A percentile compares a stretch with the other conserved stretches of the same genome.
phyloP scores from a whole-genome alignment of 257 asterid genomes.

The Solanum appendiculatum region DNA sequence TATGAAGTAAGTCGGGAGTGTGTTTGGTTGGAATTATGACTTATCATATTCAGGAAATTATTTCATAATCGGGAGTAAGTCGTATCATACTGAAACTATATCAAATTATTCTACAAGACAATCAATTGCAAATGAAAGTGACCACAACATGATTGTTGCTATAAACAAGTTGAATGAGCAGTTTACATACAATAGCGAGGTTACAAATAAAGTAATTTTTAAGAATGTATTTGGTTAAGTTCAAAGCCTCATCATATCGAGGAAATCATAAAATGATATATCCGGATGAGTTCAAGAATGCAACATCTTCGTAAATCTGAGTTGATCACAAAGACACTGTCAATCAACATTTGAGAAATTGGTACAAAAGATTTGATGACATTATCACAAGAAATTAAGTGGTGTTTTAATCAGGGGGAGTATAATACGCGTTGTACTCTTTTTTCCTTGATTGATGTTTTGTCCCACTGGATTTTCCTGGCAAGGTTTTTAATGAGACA shows the following conservation, averaged over 20 bases:
- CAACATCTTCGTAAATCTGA: neutral
- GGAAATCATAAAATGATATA: neutral
- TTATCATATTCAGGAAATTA: too few relatives aligned
- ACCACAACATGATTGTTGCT: neutral
- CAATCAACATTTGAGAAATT: neutral
- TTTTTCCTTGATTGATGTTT: too few relatives aligned
- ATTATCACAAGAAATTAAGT: neutral
- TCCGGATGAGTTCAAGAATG: neutral
- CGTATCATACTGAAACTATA: neutral
- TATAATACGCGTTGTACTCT: neutral
- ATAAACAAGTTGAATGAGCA: neutral
- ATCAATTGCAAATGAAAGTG: neutral
- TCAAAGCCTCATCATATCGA: neutral
- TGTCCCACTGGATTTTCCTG: neutral
- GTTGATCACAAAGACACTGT: neutral
- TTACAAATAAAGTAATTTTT: too few relatives aligned
- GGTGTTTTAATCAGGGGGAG: neutral
- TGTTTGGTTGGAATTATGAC: neutral
- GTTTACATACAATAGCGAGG: neutral
- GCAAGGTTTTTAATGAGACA: neutral
- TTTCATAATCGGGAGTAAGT: neutral
- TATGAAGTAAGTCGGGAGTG: neutral
- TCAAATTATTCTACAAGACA: neutral
- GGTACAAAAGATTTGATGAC: neutral
- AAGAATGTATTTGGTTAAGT: neutral